Evolutionary conservation across 1,139 yeast species (phyloP).

Genomic region (Protomyces lactucae-debilis): DNA sequence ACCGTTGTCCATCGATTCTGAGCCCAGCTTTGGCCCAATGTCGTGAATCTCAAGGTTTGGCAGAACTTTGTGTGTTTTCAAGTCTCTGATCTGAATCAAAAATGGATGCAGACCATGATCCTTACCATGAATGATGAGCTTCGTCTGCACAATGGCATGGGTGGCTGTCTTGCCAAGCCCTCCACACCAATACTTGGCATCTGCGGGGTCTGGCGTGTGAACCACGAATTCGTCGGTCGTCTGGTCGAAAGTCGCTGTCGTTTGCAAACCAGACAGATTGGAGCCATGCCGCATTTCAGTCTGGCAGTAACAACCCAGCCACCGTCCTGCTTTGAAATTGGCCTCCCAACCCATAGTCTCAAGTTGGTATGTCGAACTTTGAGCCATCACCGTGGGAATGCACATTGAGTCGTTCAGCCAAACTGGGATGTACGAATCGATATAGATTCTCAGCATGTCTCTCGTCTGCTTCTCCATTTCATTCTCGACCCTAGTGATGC

Average conservation of each 20-base stretch:
- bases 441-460: conserved; percentile 17
- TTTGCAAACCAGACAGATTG: conserved; percentile 85
- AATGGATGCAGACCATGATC: conserved; percentile 91
- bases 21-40: conserved; percentile 64
- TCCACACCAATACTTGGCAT: conserved; percentile 98
- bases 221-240: conserved; percentile 63
- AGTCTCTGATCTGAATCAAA: conserved; percentile 80
- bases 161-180: conserved; percentile 95
- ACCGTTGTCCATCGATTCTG: conserved; percentile 73
- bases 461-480: conserved; percentile 14
- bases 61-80: conserved; percentile 55
- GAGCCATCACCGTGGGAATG: conserved; percentile 25
- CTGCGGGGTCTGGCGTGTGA: conserved; percentile 83
- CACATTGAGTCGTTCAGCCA: conserved; percentile 28
- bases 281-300: conserved; percentile 94
- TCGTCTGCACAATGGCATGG: conserved; percentile 74
- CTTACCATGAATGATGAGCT: conserved; percentile 81
- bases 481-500: conserved; percentile 7
- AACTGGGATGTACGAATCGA: conserved; percentile 24
- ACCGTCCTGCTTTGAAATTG: conserved; percentile 15
- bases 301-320: conserved; percentile 68
- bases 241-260: conserved; percentile 75
- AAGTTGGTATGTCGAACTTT: conserved; percentile 27
- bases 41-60: conserved; percentile 86
- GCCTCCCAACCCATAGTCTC: conserved; percentile 25